These are phyloP conservation scores for Diutina neorugosa DNA, from an alignment of 1,139 yeast species.

Conservation along the genomic window DNA sequence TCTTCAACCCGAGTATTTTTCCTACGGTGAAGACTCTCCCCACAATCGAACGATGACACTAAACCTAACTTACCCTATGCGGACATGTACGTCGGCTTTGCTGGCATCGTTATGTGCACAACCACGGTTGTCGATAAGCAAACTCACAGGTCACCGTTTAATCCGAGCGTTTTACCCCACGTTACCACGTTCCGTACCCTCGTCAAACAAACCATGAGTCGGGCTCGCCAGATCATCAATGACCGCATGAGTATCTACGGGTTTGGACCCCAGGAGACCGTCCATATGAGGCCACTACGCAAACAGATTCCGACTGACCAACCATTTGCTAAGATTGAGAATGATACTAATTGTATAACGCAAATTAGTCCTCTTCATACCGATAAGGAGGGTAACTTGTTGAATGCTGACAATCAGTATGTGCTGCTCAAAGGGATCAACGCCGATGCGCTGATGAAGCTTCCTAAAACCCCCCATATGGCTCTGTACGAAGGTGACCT, in stretches of 20 bases:
- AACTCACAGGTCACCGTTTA: neutral
- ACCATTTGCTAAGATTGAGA: conserved; percentile 11
- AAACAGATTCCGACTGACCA: conserved; percentile 13
- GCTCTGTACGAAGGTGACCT: conserved; percentile 40
- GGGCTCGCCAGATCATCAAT: neutral
- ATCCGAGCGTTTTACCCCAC: neutral
- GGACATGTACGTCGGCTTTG: neutral
- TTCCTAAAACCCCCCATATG: conserved; percentile 47
- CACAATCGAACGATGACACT: neutral
- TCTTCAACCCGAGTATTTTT: no score
- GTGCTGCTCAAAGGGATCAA: conserved; percentile 77
- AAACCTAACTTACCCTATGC: neutral
- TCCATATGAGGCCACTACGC: conserved; percentile 12
- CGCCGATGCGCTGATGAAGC: conserved; percentile 64
- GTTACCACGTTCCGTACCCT: neutral
- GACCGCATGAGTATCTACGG: conserved; percentile 3
- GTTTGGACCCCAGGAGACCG: neutral
- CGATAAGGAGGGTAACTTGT: neutral
- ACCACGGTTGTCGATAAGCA: neutral
- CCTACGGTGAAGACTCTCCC: no score
- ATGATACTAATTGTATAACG: conserved; percentile 8
- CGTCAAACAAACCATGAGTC: neutral
- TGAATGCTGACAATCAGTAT: conserved; percentile 41
- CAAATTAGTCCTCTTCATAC: conserved; percentile 3
- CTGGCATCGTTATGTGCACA: neutral